Conservation (phyloP, 164 flowering plant species). For the Piper longum region DNA sequence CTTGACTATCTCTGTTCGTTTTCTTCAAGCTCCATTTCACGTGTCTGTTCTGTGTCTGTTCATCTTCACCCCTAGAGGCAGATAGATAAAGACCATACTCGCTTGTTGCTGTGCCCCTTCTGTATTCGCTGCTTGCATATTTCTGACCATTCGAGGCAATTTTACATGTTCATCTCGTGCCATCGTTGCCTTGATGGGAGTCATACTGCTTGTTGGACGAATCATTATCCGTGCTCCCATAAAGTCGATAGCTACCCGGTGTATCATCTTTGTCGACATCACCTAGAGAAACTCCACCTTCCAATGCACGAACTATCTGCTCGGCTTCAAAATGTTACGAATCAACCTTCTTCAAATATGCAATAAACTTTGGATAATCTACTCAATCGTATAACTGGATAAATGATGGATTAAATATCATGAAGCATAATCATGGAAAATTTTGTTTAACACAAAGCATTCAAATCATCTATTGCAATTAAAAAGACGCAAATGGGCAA, state of each 20-base stretch:
- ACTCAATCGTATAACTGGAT: too few relatives aligned
- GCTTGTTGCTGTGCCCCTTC: constrained; percentile 39
- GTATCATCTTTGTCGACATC: constrained; percentile 57
- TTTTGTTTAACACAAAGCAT: too few relatives aligned
- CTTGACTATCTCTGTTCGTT: constrained; percentile 24
- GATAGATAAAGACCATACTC: constrained; percentile 62
- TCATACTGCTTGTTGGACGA: constrained; percentile 59
- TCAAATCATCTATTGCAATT: too few relatives aligned
- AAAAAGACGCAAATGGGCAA: too few relatives aligned
- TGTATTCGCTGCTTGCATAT: constrained; percentile 57
- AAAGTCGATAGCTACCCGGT: constrained; percentile 56
- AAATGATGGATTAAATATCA: too few relatives aligned
- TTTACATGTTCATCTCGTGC: constrained; percentile 66
- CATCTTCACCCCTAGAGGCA: constrained; percentile 68
- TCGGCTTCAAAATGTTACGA: constrained; percentile 25
- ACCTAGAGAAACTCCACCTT: constrained; percentile 67
- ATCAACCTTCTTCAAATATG: neutral
- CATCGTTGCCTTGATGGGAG: constrained; percentile 61
- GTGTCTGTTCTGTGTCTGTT: constrained; percentile 35
- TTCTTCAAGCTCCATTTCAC: constrained; percentile 53
- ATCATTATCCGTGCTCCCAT: constrained; percentile 22
- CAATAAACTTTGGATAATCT: too few relatives aligned
- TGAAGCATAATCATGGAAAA: too few relatives aligned
- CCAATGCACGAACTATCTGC: constrained; percentile 84
- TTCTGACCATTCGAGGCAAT: constrained; percentile 60